A percentile compares a stretch with the other conserved stretches of the same genome.
Conservation (phyloP, 192 early-diverging fungal species). For the Diversispora eburnea region DNA sequence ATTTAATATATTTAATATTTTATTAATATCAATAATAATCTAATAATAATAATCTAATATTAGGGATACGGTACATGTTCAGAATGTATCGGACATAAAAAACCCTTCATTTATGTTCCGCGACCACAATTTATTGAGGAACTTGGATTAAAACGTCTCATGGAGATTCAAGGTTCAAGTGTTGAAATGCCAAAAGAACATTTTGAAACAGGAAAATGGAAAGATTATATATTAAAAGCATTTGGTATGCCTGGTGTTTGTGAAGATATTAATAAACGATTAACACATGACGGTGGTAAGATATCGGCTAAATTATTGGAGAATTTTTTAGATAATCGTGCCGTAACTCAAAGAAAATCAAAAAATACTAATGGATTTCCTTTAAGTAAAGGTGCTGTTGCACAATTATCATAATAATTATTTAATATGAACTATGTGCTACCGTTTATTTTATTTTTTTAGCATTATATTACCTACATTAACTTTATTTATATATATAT, state of each 20-base stretch:
- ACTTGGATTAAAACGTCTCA: conserved; percentile 49
- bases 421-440: background rate
- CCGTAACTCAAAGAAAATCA: background rate
- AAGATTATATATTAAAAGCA: conserved; percentile 44
- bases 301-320: conserved; percentile 36
- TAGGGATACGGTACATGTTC: conserved; percentile 63
- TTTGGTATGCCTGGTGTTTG: conserved; percentile 30
- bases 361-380: background rate
- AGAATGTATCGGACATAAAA: conserved; percentile 57
- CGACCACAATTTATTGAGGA: conserved; percentile 62
- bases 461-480: too few species aligned
- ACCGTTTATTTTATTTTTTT: too few species aligned
- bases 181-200: conserved; percentile 52
- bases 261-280: conserved; percentile 25
- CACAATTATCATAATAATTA: background rate
- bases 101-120: conserved; percentile 57
- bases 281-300: conserved; percentile 44
- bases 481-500: too few species aligned
- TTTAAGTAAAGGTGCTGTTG: background rate
- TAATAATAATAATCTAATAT: conserved; percentile 7
- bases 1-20: background rate
- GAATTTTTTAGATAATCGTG: conserved; percentile 32
- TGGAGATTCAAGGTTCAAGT: conserved; percentile 52
- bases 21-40: background rate
- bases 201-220: conserved; percentile 56